phyloP scores from a whole-genome alignment of 352 stramenopile species.

The Elongisporangium anandrum region DNA sequence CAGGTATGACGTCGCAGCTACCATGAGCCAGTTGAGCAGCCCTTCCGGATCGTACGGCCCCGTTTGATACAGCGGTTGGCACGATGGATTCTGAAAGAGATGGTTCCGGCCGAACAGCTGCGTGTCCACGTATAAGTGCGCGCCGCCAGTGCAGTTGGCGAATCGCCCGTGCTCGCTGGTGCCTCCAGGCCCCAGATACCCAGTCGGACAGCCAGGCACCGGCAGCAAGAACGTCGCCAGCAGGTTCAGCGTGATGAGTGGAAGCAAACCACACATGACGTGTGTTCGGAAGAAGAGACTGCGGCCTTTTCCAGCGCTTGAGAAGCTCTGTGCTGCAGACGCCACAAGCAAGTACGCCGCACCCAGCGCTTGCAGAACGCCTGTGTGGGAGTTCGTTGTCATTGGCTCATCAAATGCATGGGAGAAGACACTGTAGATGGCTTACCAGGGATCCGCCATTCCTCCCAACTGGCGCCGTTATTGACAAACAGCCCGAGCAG shows the following conservation, averaged over 20 bases:
- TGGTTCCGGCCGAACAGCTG: constrained; percentile 54
- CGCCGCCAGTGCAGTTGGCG: constrained; percentile 71
- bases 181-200: constrained; percentile 71
- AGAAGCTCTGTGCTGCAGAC: constrained; percentile 4
- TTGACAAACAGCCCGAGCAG: constrained; percentile 69
- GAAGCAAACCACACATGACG: constrained; percentile 20
- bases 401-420: neutral
- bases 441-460: constrained; percentile 62
- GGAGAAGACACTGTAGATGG: neutral
- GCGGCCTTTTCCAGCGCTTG: too few relatives aligned
- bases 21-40: constrained; percentile 73
- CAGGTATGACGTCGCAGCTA: constrained; percentile 49
- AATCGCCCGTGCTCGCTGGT: constrained; percentile 30
- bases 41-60: constrained; percentile 76
- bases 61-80: constrained; percentile 44
- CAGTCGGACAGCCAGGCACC: constrained; percentile 64
- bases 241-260: constrained; percentile 47
- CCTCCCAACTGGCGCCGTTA: constrained; percentile 43
- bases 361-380: constrained; percentile 70
- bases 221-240: constrained; percentile 38
- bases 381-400: constrained; percentile 6
- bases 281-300: constrained; percentile 14
- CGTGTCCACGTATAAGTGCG: constrained; percentile 66
- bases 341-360: constrained; percentile 38
- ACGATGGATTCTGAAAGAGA: constrained; percentile 66